These are phyloP conservation scores for Cyberlindnera euphorbiae DNA, from an alignment of 805 yeast species.

Conservation along the genomic window DNA sequence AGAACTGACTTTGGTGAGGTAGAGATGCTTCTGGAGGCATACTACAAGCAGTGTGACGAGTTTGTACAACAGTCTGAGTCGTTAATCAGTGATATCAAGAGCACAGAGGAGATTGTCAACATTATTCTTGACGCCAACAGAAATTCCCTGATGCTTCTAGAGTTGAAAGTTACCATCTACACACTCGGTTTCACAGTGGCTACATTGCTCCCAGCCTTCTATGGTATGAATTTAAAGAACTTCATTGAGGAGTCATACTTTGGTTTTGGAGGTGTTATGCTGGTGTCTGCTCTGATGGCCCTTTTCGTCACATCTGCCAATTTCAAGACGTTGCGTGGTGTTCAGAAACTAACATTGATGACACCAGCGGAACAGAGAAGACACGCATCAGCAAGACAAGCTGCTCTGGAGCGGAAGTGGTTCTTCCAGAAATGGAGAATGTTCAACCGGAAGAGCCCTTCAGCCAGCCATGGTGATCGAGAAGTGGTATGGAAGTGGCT, in stretches of 20 bases:
- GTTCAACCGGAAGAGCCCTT: constrained; percentile 2
- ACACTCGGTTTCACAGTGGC: constrained; percentile 85
- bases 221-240: constrained; percentile 82
- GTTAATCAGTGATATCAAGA: constrained; percentile 73
- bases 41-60: constrained; percentile 89
- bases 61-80: constrained; percentile 88
- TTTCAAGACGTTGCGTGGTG: constrained; percentile 51
- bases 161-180: constrained; percentile 75
- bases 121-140: constrained; percentile 89
- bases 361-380: constrained; percentile 18
- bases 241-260: constrained; percentile 62
- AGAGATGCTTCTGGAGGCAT: constrained; percentile 83
- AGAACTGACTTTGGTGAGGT: constrained; percentile 57
- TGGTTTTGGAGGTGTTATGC: constrained; percentile 60
- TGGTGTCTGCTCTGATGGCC: constrained; percentile 49
- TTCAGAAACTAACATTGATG: constrained; percentile 65
- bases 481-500: constrained; percentile 56
- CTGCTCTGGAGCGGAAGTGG: constrained; percentile 1
- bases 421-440: constrained; percentile 15
- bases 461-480: constrained; percentile 27
- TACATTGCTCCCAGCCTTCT: constrained; percentile 79
- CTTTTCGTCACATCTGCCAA: constrained; percentile 48
- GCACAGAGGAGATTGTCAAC: constrained; percentile 90
- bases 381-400: neutral
- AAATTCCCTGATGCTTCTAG: constrained; percentile 83